Evolutionary conservation across 1,139 yeast genomes (phyloP).

Genomic region (Taphrina communis): DNA sequence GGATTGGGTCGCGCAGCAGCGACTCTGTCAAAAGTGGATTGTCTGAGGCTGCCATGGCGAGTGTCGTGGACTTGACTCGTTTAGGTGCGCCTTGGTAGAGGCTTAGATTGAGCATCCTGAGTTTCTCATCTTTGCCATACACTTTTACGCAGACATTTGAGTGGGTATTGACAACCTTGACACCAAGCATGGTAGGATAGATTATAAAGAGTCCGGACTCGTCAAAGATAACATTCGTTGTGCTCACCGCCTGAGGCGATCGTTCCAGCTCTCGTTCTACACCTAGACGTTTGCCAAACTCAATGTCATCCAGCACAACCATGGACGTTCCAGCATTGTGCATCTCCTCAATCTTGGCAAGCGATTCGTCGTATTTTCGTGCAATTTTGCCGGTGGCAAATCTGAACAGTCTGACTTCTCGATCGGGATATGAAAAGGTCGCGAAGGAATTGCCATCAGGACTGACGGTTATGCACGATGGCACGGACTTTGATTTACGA

Average conservation of each 20-base stretch:
- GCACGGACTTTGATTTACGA: constrained; percentile 52
- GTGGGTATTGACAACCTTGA: constrained; percentile 53
- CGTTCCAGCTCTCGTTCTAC: constrained; percentile 50
- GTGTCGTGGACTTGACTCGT: constrained; percentile 48
- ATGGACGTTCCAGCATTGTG: constrained; percentile 49
- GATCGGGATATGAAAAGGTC: constrained; percentile 52
- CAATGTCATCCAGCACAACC: constrained; percentile 48
- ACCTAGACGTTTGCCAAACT: constrained; percentile 50
- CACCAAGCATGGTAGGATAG: constrained; percentile 53
- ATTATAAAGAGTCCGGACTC: constrained; percentile 53
- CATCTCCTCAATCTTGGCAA: constrained; percentile 49
- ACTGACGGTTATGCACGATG: constrained; percentile 49
- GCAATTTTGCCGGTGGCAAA: constrained; percentile 53
- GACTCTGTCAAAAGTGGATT: constrained; percentile 54
- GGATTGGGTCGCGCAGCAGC: constrained; percentile 51
- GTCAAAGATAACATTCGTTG: constrained; percentile 51
- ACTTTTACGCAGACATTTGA: constrained; percentile 50
- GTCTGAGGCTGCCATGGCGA: constrained; percentile 55
- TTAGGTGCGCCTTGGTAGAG: constrained; percentile 52
- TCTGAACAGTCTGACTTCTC: constrained; percentile 53
- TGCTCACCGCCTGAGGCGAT: constrained; percentile 44
- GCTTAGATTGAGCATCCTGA: constrained; percentile 50
- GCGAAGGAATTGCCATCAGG: constrained; percentile 50
- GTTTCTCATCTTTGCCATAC: constrained; percentile 53
- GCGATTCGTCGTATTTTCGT: constrained; percentile 53